These are phyloP conservation scores for Metschnikowia corniflorae DNA, from an alignment of 805 yeast genomes.

Conservation along the genomic window DNA sequence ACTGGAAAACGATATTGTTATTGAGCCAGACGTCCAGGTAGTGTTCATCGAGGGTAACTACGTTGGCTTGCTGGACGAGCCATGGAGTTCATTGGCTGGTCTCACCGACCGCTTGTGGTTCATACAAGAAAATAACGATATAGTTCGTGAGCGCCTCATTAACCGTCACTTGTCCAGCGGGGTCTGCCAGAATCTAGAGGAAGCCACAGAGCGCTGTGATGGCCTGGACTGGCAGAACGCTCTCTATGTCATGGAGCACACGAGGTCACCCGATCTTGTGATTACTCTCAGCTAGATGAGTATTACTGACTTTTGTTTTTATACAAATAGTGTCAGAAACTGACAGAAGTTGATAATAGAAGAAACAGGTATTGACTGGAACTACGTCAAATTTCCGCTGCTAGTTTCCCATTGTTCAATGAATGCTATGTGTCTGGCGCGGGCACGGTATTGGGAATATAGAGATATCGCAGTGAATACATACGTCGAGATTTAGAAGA, in stretches of 20 bases:
- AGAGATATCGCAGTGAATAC: no score
- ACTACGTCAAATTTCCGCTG: no score
- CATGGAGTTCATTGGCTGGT: slow-evolving; percentile 52
- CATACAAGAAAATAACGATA: slow-evolving; percentile 42
- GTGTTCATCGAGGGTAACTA: slow-evolving; percentile 77
- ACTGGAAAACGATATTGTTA: slow-evolving; percentile 45
- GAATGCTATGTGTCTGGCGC: no score
- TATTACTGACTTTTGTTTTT: no score
- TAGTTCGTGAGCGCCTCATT: slow-evolving; percentile 58
- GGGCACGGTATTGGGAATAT: no score
- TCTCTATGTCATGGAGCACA: slow-evolving; percentile 23
- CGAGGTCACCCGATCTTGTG: slow-evolving; percentile 15
- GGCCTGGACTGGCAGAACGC: slow-evolving; percentile 69
- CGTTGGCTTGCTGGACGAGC: slow-evolving; percentile 52
- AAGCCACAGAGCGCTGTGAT: slow-evolving; percentile 50
- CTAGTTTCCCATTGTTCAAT: no score
- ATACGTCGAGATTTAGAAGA: no score
- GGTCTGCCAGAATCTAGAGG: slow-evolving; percentile 41
- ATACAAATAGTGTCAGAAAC: no score
- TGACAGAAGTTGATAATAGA: no score
- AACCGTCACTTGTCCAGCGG: slow-evolving; percentile 64
- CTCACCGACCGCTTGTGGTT: slow-evolving; percentile 47
- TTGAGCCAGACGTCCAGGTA: slow-evolving; percentile 47
- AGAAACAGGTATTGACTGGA: no score
- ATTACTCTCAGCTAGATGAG: no score